Conservation (phyloP, 2,329 filamentous ascomycete genomes). For the Pyrenophora seminiperda region DNA sequence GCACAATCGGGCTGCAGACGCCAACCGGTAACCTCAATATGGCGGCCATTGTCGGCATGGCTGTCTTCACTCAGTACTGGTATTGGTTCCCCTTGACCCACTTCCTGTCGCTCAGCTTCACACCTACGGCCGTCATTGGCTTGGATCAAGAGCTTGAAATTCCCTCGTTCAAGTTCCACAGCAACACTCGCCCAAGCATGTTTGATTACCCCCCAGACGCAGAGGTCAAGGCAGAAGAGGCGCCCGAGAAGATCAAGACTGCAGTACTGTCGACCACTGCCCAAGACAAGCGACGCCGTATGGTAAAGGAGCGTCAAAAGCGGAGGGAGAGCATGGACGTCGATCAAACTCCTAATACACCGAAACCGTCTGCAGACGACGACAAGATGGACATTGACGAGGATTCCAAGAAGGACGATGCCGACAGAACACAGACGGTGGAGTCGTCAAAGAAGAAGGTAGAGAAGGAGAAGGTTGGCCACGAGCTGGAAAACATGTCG, state of each 20-base stretch:
- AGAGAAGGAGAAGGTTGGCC: constrained; percentile 96
- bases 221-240: constrained; percentile 92
- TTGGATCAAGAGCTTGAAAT: constrained; percentile 93
- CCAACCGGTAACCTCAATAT: constrained; percentile 99
- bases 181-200: constrained; percentile 88
- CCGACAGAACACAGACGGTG: constrained; percentile 52
- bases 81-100: constrained; percentile 99
- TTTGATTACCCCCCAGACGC: constrained; percentile 98
- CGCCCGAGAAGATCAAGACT: constrained; percentile 90
- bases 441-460: constrained; percentile 80
- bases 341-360: constrained; percentile 76
- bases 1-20: constrained; percentile 95
- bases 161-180: constrained; percentile 93
- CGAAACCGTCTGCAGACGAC: constrained; percentile 65
- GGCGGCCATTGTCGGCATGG: constrained; percentile 96
- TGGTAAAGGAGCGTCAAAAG: constrained; percentile 90
- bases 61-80: constrained; percentile 99
- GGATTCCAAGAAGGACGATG: constrained; percentile 52
- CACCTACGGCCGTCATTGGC: constrained; percentile 94
- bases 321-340: constrained; percentile 94
- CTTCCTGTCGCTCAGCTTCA: constrained; percentile 94
- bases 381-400: constrained; percentile 85
- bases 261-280: constrained; percentile 96
- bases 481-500: constrained; percentile 96
- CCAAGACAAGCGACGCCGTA: constrained; percentile 91